A percentile compares a stretch with the other conserved stretches of the same genome.
Evolutionary conservation across 2,329 filamentous ascomycete species (phyloP).

Genomic region (Juglanconis juglandina): DNA sequence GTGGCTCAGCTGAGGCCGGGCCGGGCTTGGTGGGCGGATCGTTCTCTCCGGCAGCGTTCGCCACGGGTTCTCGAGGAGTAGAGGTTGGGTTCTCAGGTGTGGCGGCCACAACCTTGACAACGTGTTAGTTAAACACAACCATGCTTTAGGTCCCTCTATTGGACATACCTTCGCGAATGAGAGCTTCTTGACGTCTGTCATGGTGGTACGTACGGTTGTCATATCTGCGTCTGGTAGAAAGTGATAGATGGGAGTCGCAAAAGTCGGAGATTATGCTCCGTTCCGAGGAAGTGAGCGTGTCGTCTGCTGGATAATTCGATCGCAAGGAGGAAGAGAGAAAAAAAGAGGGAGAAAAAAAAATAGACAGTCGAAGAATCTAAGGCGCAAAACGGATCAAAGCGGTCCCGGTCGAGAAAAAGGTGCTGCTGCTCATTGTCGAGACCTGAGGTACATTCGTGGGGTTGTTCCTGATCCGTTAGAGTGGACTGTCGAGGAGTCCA

Average conservation of each 20-base stretch:
- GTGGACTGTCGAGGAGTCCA: not conserved
- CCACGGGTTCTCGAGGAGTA: slow-evolving; percentile 21
- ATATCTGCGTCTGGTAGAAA: slow-evolving; percentile 32
- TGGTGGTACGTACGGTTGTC: slow-evolving; percentile 44
- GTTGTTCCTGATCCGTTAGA: slow-evolving; percentile 17
- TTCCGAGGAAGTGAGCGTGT: slow-evolving; percentile 24
- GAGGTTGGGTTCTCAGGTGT: slow-evolving; percentile 34
- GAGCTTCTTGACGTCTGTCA: slow-evolving; percentile 51
- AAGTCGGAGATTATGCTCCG: slow-evolving; percentile 27
- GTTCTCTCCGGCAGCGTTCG: not conserved
- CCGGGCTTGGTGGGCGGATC: not conserved
- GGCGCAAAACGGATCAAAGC: slow-evolving; percentile 53
- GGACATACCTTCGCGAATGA: slow-evolving; percentile 72
- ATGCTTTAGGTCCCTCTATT: not conserved
- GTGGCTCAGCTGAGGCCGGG: not conserved
- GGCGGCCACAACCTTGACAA: slow-evolving; percentile 21
- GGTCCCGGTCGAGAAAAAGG: slow-evolving; percentile 47
- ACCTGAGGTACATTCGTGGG: slow-evolving; percentile 34
- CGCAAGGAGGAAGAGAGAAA: slow-evolving; percentile 18
- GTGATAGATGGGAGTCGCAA: slow-evolving; percentile 21
- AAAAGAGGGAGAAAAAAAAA: slow-evolving; percentile 19
- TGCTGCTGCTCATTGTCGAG: slow-evolving; percentile 55
- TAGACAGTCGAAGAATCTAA: slow-evolving; percentile 39
- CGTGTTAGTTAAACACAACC: not conserved
- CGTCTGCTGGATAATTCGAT: slow-evolving; percentile 9